Conservation (phyloP, 2,329 filamentous ascomycete species). For the Aspergillus quadrilineatus region DNA sequence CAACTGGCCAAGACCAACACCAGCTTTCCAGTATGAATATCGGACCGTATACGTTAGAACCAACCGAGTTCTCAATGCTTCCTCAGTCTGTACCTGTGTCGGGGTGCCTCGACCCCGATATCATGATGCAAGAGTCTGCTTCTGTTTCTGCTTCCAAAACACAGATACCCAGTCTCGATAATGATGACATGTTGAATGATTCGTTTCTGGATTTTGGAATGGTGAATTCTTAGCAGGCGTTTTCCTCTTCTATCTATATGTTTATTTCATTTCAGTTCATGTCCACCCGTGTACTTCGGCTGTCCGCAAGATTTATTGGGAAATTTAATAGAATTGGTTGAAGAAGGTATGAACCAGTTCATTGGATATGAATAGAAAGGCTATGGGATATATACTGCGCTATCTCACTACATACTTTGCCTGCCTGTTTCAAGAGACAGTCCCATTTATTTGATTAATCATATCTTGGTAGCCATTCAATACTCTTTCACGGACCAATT, state of each 20-base stretch:
- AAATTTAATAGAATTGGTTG: no score
- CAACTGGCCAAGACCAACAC: neutral
- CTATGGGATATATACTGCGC: no score
- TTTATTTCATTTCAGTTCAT: neutral
- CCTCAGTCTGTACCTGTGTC: neutral
- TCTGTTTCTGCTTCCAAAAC: conserved; percentile 25
- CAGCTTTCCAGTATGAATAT: neutral
- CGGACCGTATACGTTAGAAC: neutral
- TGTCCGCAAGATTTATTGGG: no score
- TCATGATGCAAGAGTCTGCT: conserved; percentile 29
- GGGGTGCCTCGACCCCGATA: conserved; percentile 18
- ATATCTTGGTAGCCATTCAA: no score
- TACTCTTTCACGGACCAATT: no score
- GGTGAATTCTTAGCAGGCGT: conserved; percentile 23
- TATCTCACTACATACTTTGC: no score
- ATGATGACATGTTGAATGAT: conserved; percentile 37
- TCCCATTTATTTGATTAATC: no score
- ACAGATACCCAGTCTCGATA: conserved; percentile 29
- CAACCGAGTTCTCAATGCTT: neutral
- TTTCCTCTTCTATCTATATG: neutral
- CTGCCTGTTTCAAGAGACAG: no score
- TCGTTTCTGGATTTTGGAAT: conserved; percentile 33
- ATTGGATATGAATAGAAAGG: no score
- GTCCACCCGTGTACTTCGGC: neutral
- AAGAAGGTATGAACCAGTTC: no score